These are phyloP conservation scores for Lolium multiflorum DNA, from an alignment of 176 grass and related monocot genomes.

Conservation along the genomic window DNA sequence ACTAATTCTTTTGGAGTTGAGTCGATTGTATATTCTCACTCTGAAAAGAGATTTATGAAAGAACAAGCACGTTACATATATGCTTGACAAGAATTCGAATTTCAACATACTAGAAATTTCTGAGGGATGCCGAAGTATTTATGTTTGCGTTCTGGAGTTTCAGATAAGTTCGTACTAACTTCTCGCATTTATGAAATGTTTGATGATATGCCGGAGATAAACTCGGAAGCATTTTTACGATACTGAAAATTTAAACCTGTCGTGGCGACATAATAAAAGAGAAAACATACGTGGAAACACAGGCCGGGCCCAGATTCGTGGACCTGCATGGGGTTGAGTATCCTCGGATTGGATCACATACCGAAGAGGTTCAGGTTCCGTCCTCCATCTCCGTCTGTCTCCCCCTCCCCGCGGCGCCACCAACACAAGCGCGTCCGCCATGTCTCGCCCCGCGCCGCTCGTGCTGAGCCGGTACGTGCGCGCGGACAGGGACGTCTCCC, in stretches of 20 bases:
- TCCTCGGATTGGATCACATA: too few relatives aligned
- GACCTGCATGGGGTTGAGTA: too few relatives aligned
- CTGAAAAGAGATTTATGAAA: neutral
- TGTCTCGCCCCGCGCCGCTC: neutral
- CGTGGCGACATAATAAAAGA: too few relatives aligned
- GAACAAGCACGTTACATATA: neutral
- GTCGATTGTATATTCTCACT: conserved; percentile 7
- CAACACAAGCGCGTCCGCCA: neutral
- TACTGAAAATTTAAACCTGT: too few relatives aligned
- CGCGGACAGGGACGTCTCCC: neutral
- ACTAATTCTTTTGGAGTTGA: conserved; percentile 7
- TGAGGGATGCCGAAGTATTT: too few relatives aligned
- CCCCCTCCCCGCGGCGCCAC: neutral
- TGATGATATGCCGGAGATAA: neutral
- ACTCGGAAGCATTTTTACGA: too few relatives aligned
- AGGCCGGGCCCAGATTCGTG: too few relatives aligned
- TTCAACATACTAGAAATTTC: neutral
- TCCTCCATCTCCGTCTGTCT: neutral
- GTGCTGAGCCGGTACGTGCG: neutral
- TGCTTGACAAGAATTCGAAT: neutral
- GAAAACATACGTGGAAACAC: too few relatives aligned
- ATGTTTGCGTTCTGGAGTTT: neutral
- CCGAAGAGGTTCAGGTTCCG: too few relatives aligned
- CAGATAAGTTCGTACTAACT: neutral
- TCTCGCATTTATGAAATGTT: neutral